A percentile compares a stretch with the other conserved stretches of the same genome.
Conservation (phyloP, 73 alveolate genomes). For the Urostyla sp. region DNA sequence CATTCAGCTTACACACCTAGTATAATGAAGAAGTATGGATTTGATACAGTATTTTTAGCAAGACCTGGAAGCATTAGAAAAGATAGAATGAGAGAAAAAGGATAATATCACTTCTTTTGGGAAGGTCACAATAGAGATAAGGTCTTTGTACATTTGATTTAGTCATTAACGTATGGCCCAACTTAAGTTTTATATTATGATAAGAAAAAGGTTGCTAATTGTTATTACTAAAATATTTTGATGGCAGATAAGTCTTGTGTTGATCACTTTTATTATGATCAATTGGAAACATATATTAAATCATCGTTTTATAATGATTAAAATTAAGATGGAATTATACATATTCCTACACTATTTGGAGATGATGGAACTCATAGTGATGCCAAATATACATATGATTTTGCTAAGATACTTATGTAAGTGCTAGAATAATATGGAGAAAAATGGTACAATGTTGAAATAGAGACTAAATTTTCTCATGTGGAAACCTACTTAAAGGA, state of each 20-base stretch:
- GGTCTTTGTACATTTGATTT: slow-evolving; percentile 9
- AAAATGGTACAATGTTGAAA: slow-evolving; percentile 5
- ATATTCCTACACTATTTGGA: slow-evolving; percentile 57
- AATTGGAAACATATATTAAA: not conserved
- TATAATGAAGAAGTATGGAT: slow-evolving; percentile 55
- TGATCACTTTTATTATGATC: slow-evolving; percentile 3
- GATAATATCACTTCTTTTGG: slow-evolving; percentile 51
- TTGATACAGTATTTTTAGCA: slow-evolving; percentile 60
- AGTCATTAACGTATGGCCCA: slow-evolving; percentile 25
- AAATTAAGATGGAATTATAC: not conserved
- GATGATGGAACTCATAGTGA: slow-evolving; percentile 52
- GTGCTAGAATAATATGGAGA: not conserved
- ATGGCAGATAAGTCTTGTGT: slow-evolving; percentile 2
- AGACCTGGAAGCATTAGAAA: slow-evolving; percentile 45
- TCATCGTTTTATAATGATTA: slow-evolving; percentile 8
- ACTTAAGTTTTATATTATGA: slow-evolving; percentile 28
- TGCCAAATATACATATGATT: slow-evolving; percentile 17
- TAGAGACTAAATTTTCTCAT: slow-evolving; percentile 38
- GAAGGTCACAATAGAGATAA: slow-evolving; percentile 23
- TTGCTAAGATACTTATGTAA: not conserved
- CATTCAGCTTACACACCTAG: slow-evolving; percentile 74
- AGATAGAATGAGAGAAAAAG: slow-evolving; percentile 3
- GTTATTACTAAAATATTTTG: not conserved
- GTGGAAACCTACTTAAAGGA: slow-evolving; percentile 60
- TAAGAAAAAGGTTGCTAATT: not conserved